Evolutionary conservation across 208 protist species (phyloP), one percentile per base, ranked within the genome.

Genomic region (Crithidia brevicula): DNA sequence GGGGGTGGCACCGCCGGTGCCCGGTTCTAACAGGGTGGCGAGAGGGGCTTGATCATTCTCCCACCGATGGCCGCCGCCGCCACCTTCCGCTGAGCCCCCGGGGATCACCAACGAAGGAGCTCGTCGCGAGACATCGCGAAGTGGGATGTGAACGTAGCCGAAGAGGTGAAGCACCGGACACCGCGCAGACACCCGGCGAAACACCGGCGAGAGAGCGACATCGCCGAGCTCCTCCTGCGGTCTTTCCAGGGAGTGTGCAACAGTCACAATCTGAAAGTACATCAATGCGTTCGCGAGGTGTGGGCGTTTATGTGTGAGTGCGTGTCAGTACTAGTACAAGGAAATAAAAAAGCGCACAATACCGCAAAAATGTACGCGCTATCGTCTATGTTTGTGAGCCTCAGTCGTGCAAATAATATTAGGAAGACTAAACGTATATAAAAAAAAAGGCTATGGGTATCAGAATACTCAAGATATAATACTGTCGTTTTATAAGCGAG

Each of bases 81-180:
- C 20, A 57, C 2, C 30, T 2, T 28, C 36, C 15, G 36, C 15
- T 1, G 36, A 40, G 36, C 10, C 0, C 36, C 8, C 36, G 8
- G 36, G 36, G 10, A 40, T 13, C 15, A 13, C 36, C 11, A 0
- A 31, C 8, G 34, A 22, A 28, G 46, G 38, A 7, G 51, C 25
- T 11, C 22, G 18, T 8, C 16, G 27, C 5, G 47, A 23, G 46
- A n/a, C n/a, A 9, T 65, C 40, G 3, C 49, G 43, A 28, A 36
- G 20, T 18, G 70, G 70, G 16, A 82, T 81, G 61, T 77, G 69
- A 1, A 82, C 46, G 52, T 88, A 81, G 25, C 89, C 89, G 57
- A 95, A 93, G 47, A 95, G 65, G 53, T 91, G 85, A 20, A 95
- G 63, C 56, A 92, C 77, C 18, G 86, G 89, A 47, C 84, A 92